These are phyloP conservation scores for Alternaria viburni DNA, from an alignment of 2,329 filamentous ascomycete species.

Conservation along the genomic window DNA sequence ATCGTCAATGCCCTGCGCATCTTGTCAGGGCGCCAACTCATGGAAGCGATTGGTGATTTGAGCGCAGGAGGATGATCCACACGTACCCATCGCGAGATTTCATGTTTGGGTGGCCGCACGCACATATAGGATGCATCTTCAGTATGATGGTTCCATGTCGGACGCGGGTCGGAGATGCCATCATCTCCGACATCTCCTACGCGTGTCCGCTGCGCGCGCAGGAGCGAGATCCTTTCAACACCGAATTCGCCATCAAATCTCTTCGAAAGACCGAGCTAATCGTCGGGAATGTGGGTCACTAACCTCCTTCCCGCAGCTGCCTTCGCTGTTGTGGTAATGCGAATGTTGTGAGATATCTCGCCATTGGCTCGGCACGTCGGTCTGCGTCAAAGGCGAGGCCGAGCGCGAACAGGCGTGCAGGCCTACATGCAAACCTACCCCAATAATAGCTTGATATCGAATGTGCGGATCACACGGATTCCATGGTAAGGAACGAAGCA, in stretches of 20 bases:
- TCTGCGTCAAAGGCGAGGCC: background rate
- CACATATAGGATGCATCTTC: background rate
- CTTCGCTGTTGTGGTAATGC: background rate
- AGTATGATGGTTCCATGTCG: background rate
- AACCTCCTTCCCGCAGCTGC: background rate
- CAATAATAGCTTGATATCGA: background rate
- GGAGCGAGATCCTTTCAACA: background rate
- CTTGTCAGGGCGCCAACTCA: background rate
- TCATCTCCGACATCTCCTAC: conserved; percentile 1
- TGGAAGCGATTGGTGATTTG: background rate
- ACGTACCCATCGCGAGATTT: background rate
- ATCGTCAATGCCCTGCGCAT: background rate
- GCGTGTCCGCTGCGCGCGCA: background rate
- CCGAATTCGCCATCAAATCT: background rate
- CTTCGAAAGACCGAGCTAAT: background rate
- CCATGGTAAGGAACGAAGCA: background rate
- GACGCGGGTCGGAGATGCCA: background rate
- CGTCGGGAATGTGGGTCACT: background rate
- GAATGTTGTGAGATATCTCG: background rate
- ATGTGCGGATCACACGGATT: background rate
- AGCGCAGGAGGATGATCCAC: background rate
- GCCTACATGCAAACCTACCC: background rate
- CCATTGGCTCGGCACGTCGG: conserved; percentile 1
- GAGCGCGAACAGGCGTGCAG: background rate
- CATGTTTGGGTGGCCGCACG: background rate